Conservation (phyloP, 2,329 filamentous ascomycete species). For the Bisporella sp. region DNA sequence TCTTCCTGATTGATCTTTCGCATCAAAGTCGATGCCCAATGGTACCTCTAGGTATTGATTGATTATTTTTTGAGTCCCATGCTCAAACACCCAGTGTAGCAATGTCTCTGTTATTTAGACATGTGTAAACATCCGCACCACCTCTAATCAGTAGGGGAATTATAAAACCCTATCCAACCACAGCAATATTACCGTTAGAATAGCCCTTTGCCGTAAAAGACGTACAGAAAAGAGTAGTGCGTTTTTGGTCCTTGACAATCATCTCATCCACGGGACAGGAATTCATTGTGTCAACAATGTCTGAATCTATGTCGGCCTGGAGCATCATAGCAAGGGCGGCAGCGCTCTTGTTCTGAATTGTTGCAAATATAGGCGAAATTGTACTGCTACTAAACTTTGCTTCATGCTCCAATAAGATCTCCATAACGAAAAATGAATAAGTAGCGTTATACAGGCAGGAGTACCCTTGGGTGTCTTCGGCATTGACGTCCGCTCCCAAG, state of each 20-base stretch:
- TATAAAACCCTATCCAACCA: slow-evolving; percentile 1
- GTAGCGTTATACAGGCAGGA: too few species aligned
- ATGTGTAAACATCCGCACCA: slow-evolving; percentile 10
- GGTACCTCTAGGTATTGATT: slow-evolving; percentile 9
- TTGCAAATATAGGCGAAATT: too few species aligned
- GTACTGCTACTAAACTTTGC: too few species aligned
- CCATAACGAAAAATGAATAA: too few species aligned
- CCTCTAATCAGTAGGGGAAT: slow-evolving; percentile 13
- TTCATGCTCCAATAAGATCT: too few species aligned
- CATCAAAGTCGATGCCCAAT: slow-evolving; percentile 15
- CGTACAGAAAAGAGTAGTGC: slow-evolving; percentile 7
- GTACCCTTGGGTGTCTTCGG: slow-evolving; percentile 7
- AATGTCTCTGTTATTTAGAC: slow-evolving; percentile 5
- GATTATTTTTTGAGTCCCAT: slow-evolving; percentile 9
- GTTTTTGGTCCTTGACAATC: slow-evolving; percentile 1
- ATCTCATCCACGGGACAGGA: too few species aligned
- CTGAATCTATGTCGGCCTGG: too few species aligned
- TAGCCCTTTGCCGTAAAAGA: slow-evolving; percentile 2
- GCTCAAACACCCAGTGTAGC: slow-evolving; percentile 12
- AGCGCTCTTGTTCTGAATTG: too few species aligned
- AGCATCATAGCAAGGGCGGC: too few species aligned
- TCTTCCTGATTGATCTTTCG: slow-evolving; percentile 12
- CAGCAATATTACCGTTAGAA: slow-evolving; percentile 3
- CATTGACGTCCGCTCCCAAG: too few species aligned
- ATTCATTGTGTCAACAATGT: too few species aligned